Conservation (phyloP, 2,329 filamentous ascomycete genomes). For the Anthostomella pinea region DNA sequence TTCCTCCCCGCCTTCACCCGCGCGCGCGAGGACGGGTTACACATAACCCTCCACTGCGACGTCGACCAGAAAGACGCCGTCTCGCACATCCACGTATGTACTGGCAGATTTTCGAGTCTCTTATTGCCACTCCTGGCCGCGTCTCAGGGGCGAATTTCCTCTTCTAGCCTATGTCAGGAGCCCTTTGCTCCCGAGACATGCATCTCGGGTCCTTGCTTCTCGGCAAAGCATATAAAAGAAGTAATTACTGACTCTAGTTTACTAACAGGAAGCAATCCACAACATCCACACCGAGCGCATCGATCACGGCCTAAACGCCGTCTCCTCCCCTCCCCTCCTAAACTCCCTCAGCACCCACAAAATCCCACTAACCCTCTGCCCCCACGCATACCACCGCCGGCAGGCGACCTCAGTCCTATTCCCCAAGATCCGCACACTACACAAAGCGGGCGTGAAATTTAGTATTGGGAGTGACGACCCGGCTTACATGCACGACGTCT, state of each 20-base stretch:
- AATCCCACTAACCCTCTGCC: slow-evolving; percentile 41
- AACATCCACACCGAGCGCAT: slow-evolving; percentile 40
- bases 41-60: slow-evolving; percentile 49
- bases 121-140: no score
- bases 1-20: slow-evolving; percentile 40
- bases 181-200: no score
- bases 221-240: no score
- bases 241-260: no score
- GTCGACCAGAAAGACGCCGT: slow-evolving; percentile 47
- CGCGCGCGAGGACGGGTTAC: slow-evolving; percentile 39
- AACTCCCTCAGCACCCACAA: slow-evolving; percentile 28
- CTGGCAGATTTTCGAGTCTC: no score
- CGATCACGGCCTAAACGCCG: slow-evolving; percentile 41
- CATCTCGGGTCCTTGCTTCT: no score
- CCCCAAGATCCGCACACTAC: slow-evolving; percentile 41
- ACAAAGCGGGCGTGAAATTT: slow-evolving; percentile 43
- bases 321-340: slow-evolving; percentile 33
- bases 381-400: slow-evolving; percentile 40
- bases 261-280: slow-evolving; percentile 44
- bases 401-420: slow-evolving; percentile 42
- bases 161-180: no score
- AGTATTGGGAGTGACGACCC: slow-evolving; percentile 49
- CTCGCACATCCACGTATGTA: slow-evolving; percentile 40
- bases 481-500: slow-evolving; percentile 48
- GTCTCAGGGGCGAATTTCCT: no score